A percentile compares a stretch with the other conserved stretches of the same genome.
These are phyloP conservation scores for Cardamine occulta DNA, from an alignment of 345 rosid genomes.

Conservation along the genomic window DNA sequence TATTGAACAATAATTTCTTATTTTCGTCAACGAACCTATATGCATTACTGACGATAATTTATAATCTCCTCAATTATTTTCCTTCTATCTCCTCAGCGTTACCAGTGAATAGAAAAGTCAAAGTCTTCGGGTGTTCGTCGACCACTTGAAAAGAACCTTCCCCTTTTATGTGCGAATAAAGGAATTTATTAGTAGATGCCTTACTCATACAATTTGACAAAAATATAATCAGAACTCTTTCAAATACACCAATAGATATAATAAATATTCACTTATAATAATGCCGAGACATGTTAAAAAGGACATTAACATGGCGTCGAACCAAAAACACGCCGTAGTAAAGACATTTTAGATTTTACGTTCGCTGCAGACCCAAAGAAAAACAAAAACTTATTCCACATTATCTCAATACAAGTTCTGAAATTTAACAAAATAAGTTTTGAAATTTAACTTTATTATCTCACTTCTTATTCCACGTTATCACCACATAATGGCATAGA, in stretches of 20 bases:
- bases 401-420: too few species aligned
- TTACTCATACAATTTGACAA: background rate
- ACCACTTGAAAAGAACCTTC: background rate
- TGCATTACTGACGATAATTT: background rate
- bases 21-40: background rate
- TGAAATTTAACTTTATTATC: constrained; percentile 12
- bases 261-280: too few species aligned
- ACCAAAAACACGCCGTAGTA: background rate
- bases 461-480: constrained; percentile 26
- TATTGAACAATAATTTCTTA: background rate
- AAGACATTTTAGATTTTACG: too few species aligned
- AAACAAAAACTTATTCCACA: too few species aligned
- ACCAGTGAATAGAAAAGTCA: constrained; percentile 9
- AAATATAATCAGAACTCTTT: background rate
- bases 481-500: background rate
- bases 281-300: too few species aligned
- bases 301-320: background rate
- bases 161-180: background rate
- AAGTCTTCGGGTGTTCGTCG: constrained; percentile 13
- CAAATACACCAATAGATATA: background rate
- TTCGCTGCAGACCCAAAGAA: too few species aligned
- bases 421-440: too few species aligned
- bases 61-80: constrained; percentile 8
- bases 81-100: background rate
- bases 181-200: background rate